Conservation (phyloP, 495 filamentous ascomycete species). For the Tetracladium setigerum region DNA sequence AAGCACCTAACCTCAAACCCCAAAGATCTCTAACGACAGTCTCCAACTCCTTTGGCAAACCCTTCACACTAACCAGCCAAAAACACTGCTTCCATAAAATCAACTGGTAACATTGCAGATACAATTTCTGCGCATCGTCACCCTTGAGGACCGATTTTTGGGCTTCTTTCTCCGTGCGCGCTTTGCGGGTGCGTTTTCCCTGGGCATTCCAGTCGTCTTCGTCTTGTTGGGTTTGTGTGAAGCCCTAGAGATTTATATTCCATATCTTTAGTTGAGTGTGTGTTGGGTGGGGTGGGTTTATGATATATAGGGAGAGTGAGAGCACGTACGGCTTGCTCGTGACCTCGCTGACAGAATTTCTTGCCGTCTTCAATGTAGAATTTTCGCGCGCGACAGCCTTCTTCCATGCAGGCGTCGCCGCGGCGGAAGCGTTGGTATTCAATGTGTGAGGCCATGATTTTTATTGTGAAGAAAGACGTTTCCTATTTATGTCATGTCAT, state of each 20-base stretch:
- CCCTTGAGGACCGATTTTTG: constrained; percentile 42
- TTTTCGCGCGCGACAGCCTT: constrained; percentile 53
- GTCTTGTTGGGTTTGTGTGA: constrained; percentile 57
- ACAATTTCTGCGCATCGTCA: constrained; percentile 62
- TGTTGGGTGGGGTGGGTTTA: neutral
- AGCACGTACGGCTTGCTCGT: constrained; percentile 42
- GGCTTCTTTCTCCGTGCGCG: constrained; percentile 45
- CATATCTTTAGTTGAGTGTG: too few relatives aligned
- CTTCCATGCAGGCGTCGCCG: constrained; percentile 52
- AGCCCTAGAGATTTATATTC: constrained; percentile 24
- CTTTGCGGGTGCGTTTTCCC: constrained; percentile 51
- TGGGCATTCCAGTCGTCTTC: constrained; percentile 65
- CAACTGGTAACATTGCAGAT: constrained; percentile 77
- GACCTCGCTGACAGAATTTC: constrained; percentile 59
- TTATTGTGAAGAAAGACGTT: neutral
- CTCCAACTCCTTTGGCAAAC: constrained; percentile 49
- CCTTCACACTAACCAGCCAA: constrained; percentile 51
- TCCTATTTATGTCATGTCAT: too few relatives aligned
- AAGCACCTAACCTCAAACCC: constrained; percentile 32
- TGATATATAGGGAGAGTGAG: constrained; percentile 24
- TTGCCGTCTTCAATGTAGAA: constrained; percentile 59
- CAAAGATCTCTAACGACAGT: constrained; percentile 44
- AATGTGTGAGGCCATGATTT: constrained; percentile 28
- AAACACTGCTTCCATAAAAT: constrained; percentile 69
- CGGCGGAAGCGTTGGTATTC: constrained; percentile 39